Conservation (phyloP, 495 filamentous ascomycete genomes). For the Hypoxylon lenormandii region DNA sequence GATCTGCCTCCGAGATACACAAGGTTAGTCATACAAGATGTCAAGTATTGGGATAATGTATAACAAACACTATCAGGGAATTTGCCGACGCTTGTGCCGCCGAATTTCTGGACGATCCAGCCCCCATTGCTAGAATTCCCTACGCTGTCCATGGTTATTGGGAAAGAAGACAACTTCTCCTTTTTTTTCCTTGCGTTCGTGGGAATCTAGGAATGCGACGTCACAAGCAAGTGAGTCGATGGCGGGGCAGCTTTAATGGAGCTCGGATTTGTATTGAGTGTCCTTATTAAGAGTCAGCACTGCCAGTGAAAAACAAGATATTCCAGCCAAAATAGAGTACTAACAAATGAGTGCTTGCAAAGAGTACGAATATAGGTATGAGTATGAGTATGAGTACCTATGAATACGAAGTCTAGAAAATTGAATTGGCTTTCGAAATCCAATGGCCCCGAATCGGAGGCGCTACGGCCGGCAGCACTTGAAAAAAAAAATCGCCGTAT, state of each 20-base stretch:
- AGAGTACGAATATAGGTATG: not conserved
- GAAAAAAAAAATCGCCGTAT: slow-evolving; percentile 26
- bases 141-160: slow-evolving; percentile 38
- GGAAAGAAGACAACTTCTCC: slow-evolving; percentile 5
- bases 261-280: not conserved
- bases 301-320: not conserved
- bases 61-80: slow-evolving; percentile 56
- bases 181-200: slow-evolving; percentile 1
- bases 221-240: slow-evolving; percentile 24
- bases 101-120: slow-evolving; percentile 90
- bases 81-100: slow-evolving; percentile 72
- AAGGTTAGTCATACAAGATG: slow-evolving; percentile 31
- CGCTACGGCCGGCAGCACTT: slow-evolving; percentile 22
- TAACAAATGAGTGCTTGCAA: slow-evolving; percentile 3
- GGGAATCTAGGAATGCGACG: slow-evolving; percentile 9
- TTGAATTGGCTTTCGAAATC: slow-evolving; percentile 25
- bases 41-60: slow-evolving; percentile 6
- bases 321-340: not conserved
- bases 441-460: slow-evolving; percentile 50
- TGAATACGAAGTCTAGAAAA: slow-evolving; percentile 13
- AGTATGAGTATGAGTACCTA: too few relatives aligned
- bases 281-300: not conserved
- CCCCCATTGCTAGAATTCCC: slow-evolving; percentile 56
- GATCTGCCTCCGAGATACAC: slow-evolving; percentile 62
- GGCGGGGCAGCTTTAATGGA: slow-evolving; percentile 33